A percentile compares a stretch with the other conserved stretches of the same genome.
phyloP scores from a whole-genome alignment of 169 alveolate genomes.

The Theileria annulata region DNA sequence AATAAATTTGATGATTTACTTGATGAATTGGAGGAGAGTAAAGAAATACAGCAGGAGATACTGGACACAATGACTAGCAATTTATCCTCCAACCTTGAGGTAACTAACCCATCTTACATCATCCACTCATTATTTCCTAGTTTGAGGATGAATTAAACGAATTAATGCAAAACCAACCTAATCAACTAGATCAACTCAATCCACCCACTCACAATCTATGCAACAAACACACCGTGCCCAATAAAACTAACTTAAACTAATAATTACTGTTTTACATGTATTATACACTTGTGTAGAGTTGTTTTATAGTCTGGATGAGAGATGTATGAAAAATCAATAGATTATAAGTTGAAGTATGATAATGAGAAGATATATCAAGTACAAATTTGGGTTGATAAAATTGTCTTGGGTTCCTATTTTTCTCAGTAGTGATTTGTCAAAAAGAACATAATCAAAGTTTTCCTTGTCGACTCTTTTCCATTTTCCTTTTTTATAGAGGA shows the following conservation, averaged over 20 bases:
- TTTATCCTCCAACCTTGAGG: slow-evolving; percentile 38
- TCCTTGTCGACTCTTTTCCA: not conserved
- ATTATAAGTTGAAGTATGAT: not conserved
- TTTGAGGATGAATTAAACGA: slow-evolving; percentile 66
- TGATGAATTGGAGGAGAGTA: slow-evolving; percentile 74
- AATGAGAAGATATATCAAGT: not conserved
- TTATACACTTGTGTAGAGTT: not conserved
- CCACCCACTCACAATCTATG: not conserved
- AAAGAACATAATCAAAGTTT: not conserved
- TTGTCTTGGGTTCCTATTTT: not conserved
- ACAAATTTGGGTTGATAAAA: not conserved
- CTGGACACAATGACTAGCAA: slow-evolving; percentile 68
- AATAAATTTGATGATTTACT: slow-evolving; percentile 69
- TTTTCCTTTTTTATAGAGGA: not conserved
- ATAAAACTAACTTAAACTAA: not conserved
- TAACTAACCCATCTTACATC: not conserved
- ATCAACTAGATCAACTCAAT: not conserved
- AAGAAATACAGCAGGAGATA: slow-evolving; percentile 73
- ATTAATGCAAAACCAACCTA: slow-evolving; percentile 24
- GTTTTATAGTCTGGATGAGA: too few relatives aligned
- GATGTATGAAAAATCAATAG: not conserved
- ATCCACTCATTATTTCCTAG: slow-evolving; percentile 20
- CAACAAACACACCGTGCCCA: not conserved
- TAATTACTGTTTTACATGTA: too few relatives aligned
- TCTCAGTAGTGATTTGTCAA: not conserved